These are phyloP conservation scores for Rehmannia glutinosa DNA, from an alignment of 257 asterid genomes.

Conservation along the genomic window DNA sequence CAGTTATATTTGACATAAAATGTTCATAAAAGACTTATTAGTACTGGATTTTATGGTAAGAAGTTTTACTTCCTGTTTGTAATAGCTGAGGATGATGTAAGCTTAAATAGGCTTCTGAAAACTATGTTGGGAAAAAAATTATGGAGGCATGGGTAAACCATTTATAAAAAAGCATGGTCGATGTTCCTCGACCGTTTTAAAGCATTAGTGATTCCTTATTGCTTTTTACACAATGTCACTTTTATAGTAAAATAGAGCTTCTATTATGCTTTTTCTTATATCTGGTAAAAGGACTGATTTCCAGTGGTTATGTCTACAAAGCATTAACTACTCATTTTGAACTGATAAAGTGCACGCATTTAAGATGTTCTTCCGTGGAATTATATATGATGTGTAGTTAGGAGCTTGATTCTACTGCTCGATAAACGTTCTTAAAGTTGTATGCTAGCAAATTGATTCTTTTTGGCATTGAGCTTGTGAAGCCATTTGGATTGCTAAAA, in stretches of 20 bases:
- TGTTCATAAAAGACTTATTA: not conserved
- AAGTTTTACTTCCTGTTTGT: not conserved
- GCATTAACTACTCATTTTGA: not conserved
- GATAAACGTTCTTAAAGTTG: not conserved
- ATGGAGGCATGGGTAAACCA: not conserved
- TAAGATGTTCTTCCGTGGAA: not conserved
- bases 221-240: too few species aligned
- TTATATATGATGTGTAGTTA: not conserved
- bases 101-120: not conserved
- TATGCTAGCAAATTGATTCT: not conserved
- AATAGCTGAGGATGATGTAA: too few species aligned
- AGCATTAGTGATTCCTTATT: too few species aligned
- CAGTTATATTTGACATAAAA: not conserved
- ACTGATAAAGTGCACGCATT: not conserved
- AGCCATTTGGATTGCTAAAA: not conserved
- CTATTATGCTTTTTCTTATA: too few species aligned
- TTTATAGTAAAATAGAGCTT: too few species aligned
- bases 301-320: not conserved
- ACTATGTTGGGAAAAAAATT: not conserved
- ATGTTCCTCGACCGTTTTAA: too few species aligned
- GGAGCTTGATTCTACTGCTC: not conserved
- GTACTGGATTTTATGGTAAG: not conserved
- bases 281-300: too few species aligned
- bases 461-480: not conserved
- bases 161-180: too few species aligned